Conservation (phyloP, 805 yeast genomes). For the Suhomyces sp. region DNA sequence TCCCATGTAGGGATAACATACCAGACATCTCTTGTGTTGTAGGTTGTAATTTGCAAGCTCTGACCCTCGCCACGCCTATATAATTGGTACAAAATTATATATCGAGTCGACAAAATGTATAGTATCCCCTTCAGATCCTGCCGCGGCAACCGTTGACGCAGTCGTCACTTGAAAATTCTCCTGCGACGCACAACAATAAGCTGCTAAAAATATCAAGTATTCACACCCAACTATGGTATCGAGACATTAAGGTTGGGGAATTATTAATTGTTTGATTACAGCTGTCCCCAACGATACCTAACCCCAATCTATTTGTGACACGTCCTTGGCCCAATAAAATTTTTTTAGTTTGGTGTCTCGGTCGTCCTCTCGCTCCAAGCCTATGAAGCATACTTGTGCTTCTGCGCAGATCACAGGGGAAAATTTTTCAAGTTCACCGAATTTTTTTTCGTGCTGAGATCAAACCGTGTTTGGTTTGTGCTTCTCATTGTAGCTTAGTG, state of each 20-base stretch:
- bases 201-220: neutral
- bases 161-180: neutral
- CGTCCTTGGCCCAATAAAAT: neutral
- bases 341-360: neutral
- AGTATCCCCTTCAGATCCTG: neutral
- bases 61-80: neutral
- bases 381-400: neutral
- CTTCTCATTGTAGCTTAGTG: neutral
- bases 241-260: neutral
- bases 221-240: neutral
- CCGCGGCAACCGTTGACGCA: neutral
- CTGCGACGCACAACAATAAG: neutral
- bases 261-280: neutral
- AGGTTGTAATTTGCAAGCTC: neutral
- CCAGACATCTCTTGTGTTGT: neutral
- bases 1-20: neutral
- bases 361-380: neutral
- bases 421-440: neutral
- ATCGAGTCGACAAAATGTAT: neutral
- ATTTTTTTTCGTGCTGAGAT: neutral
- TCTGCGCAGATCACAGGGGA: slow-evolving; percentile 4
- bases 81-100: neutral
- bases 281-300: neutral
- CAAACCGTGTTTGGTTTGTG: slow-evolving; percentile 1
- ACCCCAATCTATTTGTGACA: neutral